Conservation (phyloP, 2,329 filamentous ascomycete genomes). For the Fusarium circinatum region DNA sequence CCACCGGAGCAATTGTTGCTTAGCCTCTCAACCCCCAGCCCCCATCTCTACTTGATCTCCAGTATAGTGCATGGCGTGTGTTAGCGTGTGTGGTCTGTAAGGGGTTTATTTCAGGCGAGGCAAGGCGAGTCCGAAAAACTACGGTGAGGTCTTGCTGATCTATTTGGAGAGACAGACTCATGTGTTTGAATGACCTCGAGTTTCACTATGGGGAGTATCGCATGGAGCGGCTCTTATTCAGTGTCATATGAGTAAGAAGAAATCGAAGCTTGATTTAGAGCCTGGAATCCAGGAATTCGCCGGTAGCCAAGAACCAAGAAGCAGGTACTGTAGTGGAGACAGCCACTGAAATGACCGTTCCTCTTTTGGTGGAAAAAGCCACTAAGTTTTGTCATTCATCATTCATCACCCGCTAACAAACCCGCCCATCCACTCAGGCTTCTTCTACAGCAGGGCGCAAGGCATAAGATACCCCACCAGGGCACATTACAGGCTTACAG, state of each 20-base stretch:
- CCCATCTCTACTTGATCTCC: not conserved
- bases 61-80: constrained; percentile 10
- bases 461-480: constrained; percentile 21
- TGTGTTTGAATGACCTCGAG: not conserved
- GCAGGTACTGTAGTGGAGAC: constrained; percentile 21
- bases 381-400: constrained; percentile 25
- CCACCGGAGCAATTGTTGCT: constrained; percentile 14
- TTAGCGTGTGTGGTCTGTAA: constrained; percentile 17
- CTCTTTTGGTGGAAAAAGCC: constrained; percentile 14
- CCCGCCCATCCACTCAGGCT: not conserved
- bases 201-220: not conserved
- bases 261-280: constrained; percentile 8
- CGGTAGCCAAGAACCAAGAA: constrained; percentile 9
- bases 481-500: constrained; percentile 16
- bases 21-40: constrained; percentile 5
- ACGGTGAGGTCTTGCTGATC: not conserved
- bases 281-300: constrained; percentile 13
- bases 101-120: not conserved
- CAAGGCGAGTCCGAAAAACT: not conserved
- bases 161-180: not conserved
- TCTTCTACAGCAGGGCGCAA: not conserved
- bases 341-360: constrained; percentile 5
- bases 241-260: constrained; percentile 3
- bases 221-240: constrained; percentile 3
- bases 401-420: not conserved